Percentiles rank a stretch among this genome's conserved stretches.
phyloP scores from a whole-genome alignment of 1,139 yeast species.

The Geotrichum fermentans region DNA sequence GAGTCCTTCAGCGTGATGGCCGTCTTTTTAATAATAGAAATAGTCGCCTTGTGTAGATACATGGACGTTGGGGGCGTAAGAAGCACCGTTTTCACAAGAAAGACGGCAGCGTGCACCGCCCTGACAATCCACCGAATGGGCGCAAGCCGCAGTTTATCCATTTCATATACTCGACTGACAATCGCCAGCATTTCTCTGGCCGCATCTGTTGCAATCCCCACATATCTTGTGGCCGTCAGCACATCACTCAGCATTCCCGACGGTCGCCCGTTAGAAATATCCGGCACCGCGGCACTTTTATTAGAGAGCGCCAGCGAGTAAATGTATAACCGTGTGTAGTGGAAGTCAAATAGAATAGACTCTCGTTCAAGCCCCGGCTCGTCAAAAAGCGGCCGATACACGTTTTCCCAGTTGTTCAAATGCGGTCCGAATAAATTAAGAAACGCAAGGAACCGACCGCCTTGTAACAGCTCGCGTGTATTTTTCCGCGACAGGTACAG shows the following conservation, averaged over 20 bases:
- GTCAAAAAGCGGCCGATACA: constrained; percentile 52
- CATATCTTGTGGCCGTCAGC: constrained; percentile 68
- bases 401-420: constrained; percentile 70
- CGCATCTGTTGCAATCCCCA: constrained; percentile 75
- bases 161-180: constrained; percentile 61
- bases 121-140: constrained; percentile 90
- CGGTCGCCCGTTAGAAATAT: constrained; percentile 13
- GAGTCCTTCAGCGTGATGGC: constrained; percentile 75
- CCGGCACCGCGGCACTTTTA: constrained; percentile 37
- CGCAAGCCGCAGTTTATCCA: constrained; percentile 64
- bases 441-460: constrained; percentile 62
- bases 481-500: constrained; percentile 50
- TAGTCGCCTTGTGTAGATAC: constrained; percentile 52
- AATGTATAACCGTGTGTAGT: constrained; percentile 76
- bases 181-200: constrained; percentile 76
- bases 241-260: constrained; percentile 44
- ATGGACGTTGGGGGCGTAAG: constrained; percentile 45
- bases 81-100: constrained; percentile 72
- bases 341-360: constrained; percentile 71
- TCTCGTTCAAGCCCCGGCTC: constrained; percentile 61
- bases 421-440: constrained; percentile 70
- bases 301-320: constrained; percentile 65
- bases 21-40: constrained; percentile 62
- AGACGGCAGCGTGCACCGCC: constrained; percentile 85
- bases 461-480: constrained; percentile 39